Evolutionary conservation across 2,329 filamentous ascomycete species (phyloP).

Genomic region (Calonectria hawksworthii): DNA sequence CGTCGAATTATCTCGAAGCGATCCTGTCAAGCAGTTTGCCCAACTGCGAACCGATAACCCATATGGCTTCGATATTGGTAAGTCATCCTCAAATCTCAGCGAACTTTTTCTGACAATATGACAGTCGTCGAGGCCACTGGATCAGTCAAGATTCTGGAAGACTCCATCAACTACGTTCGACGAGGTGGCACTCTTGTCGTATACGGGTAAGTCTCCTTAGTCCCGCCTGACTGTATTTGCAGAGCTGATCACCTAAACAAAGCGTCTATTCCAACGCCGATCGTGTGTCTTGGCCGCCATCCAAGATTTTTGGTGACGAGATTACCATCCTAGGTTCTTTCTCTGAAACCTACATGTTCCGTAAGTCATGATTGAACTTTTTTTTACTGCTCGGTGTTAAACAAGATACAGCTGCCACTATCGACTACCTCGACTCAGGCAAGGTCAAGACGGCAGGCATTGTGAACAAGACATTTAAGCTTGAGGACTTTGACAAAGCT

Average conservation of each 20-base stretch:
- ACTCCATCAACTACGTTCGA: constrained; percentile 79
- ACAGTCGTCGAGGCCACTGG: constrained; percentile 77
- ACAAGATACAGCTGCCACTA: constrained; percentile 54
- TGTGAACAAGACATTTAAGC: constrained; percentile 79
- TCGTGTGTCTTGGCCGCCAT: constrained; percentile 77
- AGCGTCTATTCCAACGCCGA: constrained; percentile 75
- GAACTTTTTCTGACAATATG: constrained; percentile 24
- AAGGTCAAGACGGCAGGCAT: constrained; percentile 76
- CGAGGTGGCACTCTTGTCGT: constrained; percentile 80
- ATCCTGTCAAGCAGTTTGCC: constrained; percentile 71
- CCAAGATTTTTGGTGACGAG: constrained; percentile 78
- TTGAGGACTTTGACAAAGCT: constrained; percentile 81
- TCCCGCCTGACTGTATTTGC: neutral
- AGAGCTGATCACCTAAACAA: constrained; percentile 11
- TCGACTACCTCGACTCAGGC: constrained; percentile 68
- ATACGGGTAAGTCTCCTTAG: constrained; percentile 61
- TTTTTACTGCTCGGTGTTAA: constrained; percentile 14
- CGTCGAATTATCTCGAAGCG: constrained; percentile 66
- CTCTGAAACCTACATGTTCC: constrained; percentile 82
- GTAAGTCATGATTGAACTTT: constrained; percentile 49
- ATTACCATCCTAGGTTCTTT: constrained; percentile 82
- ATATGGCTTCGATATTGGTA: constrained; percentile 79
- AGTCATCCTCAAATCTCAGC: constrained; percentile 26
- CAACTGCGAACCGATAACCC: constrained; percentile 75
- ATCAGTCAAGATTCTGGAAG: constrained; percentile 76